Evolutionary conservation across 345 rosid genomes (phyloP).

Genomic region (Litchi chinensis): DNA sequence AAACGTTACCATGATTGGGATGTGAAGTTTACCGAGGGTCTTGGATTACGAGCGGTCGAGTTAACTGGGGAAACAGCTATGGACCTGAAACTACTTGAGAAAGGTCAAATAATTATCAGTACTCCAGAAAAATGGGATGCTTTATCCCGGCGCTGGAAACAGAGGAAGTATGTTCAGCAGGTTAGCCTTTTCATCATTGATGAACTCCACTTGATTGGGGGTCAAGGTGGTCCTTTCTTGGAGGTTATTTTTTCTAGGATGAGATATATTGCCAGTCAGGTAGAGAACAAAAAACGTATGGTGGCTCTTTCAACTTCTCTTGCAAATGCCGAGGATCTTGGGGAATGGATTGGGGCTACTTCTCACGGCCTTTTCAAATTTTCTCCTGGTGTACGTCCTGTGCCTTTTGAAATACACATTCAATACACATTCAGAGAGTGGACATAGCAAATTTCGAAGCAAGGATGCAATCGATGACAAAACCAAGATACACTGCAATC

Average conservation of each 20-base stretch:
- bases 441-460: slow-evolving; percentile 91
- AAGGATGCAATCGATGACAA: slow-evolving; percentile 97
- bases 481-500: slow-evolving; percentile 81
- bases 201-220: slow-evolving; percentile 94
- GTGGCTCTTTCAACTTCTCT: slow-evolving; percentile 96
- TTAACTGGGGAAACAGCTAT: slow-evolving; percentile 82
- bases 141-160: slow-evolving; percentile 94
- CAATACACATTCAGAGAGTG: too few species aligned
- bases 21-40: slow-evolving; percentile 76
- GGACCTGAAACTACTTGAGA: slow-evolving; percentile 85
- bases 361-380: slow-evolving; percentile 94
- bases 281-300: slow-evolving; percentile 76
- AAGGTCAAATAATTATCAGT: slow-evolving; percentile 80
- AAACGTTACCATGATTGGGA: slow-evolving; percentile 84
- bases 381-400: slow-evolving; percentile 91
- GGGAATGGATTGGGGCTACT: slow-evolving; percentile 96
- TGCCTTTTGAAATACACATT: slow-evolving; percentile 90
- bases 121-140: slow-evolving; percentile 99
- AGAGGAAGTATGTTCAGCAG: slow-evolving; percentile 80
- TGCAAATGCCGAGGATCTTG: slow-evolving; percentile 95
- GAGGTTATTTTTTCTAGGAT: slow-evolving; percentile 94
- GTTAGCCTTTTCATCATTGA: slow-evolving; percentile 93
- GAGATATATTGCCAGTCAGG: slow-evolving; percentile 87
- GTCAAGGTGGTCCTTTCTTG: slow-evolving; percentile 87
- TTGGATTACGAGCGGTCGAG: slow-evolving; percentile 84